phyloP scores from a whole-genome alignment of 2,329 filamentous ascomycete genomes.

The Purpureocillium lavendulum region DNA sequence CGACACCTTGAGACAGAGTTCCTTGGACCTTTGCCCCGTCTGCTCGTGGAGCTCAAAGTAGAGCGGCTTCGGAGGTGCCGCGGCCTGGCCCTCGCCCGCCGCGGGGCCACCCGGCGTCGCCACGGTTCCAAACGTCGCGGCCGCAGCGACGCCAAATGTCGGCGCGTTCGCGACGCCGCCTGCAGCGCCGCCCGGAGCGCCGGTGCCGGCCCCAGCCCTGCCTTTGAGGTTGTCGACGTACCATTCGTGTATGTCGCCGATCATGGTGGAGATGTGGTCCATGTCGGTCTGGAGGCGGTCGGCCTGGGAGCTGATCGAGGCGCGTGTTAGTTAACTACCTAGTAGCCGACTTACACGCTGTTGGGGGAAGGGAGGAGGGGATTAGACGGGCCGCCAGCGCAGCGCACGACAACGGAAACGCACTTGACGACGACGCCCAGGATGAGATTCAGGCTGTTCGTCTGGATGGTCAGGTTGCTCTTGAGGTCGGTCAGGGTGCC shows the following conservation, averaged over 20 bases:
- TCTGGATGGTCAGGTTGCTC: conserved; percentile 4
- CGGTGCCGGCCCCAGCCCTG: background rate
- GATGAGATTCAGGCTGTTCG: conserved; percentile 6
- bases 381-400: too few relatives aligned
- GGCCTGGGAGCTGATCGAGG: conserved; percentile 1
- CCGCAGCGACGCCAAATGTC: background rate
- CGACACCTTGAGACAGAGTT: background rate
- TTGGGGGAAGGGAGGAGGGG: too few relatives aligned
- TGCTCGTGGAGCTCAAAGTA: conserved; percentile 2
- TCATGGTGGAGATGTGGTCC: conserved; percentile 3
- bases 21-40: background rate
- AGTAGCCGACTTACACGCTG: background rate
- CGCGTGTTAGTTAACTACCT: background rate
- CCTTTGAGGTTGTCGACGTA: background rate
- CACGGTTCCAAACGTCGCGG: background rate
- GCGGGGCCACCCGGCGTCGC: background rate
- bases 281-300: conserved; percentile 1
- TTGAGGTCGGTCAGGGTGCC: conserved; percentile 3
- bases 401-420: too few relatives aligned
- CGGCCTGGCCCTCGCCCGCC: background rate
- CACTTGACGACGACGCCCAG: conserved; percentile 7
- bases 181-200: background rate
- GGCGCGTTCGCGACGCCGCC: background rate
- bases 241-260: conserved; percentile 3
- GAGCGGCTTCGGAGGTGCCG: background rate